phyloP scores from a whole-genome alignment of 2,329 filamentous ascomycete species.

The Colletotrichum euphorbiae region DNA sequence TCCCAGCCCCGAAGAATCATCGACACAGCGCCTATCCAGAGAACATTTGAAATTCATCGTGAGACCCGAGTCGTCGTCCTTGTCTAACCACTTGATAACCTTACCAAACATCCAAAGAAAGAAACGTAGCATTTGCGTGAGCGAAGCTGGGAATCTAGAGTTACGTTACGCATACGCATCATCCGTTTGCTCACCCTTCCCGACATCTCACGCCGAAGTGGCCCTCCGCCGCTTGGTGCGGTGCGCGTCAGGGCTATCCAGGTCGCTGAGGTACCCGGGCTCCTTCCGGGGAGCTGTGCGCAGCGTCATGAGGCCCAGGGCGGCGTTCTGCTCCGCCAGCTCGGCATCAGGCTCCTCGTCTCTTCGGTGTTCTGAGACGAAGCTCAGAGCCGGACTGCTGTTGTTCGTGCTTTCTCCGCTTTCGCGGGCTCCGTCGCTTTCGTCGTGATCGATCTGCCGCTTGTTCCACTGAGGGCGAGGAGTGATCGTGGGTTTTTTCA shows the following conservation, averaged over 20 bases:
- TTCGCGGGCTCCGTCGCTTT: slow-evolving; percentile 43
- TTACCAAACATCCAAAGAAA: slow-evolving; percentile 23
- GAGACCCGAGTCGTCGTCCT: slow-evolving; percentile 20
- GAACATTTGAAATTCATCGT: not conserved
- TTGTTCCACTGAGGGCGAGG: slow-evolving; percentile 42
- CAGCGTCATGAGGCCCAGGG: slow-evolving; percentile 60
- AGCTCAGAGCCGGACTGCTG: slow-evolving; percentile 41
- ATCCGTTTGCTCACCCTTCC: not conserved
- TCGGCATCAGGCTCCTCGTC: slow-evolving; percentile 39
- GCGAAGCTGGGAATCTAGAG: slow-evolving; percentile 28
- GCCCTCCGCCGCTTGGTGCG: slow-evolving; percentile 56
- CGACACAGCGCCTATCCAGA: slow-evolving; percentile 6
- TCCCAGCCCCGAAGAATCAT: not conserved
- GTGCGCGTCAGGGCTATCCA: slow-evolving; percentile 44
- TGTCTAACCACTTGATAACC: slow-evolving; percentile 6
- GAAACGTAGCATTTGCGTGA: slow-evolving; percentile 28
- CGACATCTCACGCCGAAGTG: slow-evolving; percentile 50
- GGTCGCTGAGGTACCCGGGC: slow-evolving; percentile 34
- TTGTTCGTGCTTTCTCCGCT: slow-evolving; percentile 41
- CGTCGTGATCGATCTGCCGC: slow-evolving; percentile 46
- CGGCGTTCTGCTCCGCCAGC: slow-evolving; percentile 58
- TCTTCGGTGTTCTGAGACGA: slow-evolving; percentile 12
- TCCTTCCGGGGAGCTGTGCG: slow-evolving; percentile 44
- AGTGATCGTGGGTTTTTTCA: slow-evolving; percentile 30
- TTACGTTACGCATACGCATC: slow-evolving; percentile 6